Evolutionary conservation across 306 rosid species (phyloP).

Genomic region (Gastrolobium bilobum): DNA sequence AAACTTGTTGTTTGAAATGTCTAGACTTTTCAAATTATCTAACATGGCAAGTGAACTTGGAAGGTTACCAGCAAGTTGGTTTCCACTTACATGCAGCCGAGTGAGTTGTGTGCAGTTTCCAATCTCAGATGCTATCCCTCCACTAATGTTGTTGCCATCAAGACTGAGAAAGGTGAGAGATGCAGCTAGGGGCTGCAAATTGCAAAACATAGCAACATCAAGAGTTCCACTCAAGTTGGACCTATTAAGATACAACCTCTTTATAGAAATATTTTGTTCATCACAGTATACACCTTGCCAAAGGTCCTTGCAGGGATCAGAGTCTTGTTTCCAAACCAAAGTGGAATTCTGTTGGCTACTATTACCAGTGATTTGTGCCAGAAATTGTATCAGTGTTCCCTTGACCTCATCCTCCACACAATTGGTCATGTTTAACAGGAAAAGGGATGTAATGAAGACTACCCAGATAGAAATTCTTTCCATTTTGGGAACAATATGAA

Average conservation of each 20-base stretch:
- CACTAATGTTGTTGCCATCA: slow-evolving; percentile 60
- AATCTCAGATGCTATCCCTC: slow-evolving; percentile 59
- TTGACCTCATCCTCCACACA: slow-evolving; percentile 66
- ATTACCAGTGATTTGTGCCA: slow-evolving; percentile 56
- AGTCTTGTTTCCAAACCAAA: slow-evolving; percentile 59
- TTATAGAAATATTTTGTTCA: slow-evolving; percentile 43
- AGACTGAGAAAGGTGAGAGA: slow-evolving; percentile 65
- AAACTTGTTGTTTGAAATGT: slow-evolving; percentile 66
- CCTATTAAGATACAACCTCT: slow-evolving; percentile 52
- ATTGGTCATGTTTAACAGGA: slow-evolving; percentile 48
- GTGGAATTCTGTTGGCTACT: slow-evolving; percentile 38
- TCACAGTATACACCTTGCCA: slow-evolving; percentile 76
- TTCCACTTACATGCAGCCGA: slow-evolving; percentile 55
- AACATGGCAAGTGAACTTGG: slow-evolving; percentile 69
- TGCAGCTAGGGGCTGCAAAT: slow-evolving; percentile 55
- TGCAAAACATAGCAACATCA: slow-evolving; percentile 64
- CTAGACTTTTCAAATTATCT: slow-evolving; percentile 60
- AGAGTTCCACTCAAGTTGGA: slow-evolving; percentile 64
- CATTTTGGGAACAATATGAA: slow-evolving; percentile 54
- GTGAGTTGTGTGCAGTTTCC: slow-evolving; percentile 69
- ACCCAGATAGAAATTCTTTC: slow-evolving; percentile 49
- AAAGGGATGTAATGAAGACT: slow-evolving; percentile 50
- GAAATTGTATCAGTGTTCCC: slow-evolving; percentile 62
- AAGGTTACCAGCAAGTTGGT: slow-evolving; percentile 66
- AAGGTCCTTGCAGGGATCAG: slow-evolving; percentile 73